These are phyloP conservation scores for Metschnikowia gelsemii DNA, from an alignment of 805 yeast genomes.

Conservation along the genomic window DNA sequence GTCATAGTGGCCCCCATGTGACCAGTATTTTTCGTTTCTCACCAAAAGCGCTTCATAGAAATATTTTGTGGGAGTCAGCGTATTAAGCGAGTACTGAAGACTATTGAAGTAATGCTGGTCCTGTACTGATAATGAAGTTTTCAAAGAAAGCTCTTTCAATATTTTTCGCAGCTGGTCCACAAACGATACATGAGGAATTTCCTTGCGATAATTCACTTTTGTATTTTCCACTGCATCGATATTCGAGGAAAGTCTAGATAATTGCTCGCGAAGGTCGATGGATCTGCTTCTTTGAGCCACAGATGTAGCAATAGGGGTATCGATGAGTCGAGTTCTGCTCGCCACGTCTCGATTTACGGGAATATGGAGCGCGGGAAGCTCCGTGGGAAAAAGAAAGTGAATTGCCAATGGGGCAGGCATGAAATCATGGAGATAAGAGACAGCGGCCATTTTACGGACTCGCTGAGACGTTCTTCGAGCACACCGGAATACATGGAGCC, in stretches of 20 bases:
- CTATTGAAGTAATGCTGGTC: conserved; percentile 18
- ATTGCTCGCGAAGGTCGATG: conserved; percentile 15
- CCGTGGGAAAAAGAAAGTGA: conserved; percentile 28
- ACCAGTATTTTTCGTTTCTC: conserved; percentile 10
- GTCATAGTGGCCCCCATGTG: conserved; percentile 28
- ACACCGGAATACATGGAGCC: conserved; percentile 40
- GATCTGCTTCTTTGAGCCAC: conserved; percentile 3
- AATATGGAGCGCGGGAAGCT: conserved; percentile 2
- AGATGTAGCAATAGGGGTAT: conserved; percentile 7
- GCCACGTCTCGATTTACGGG: conserved; percentile 6
- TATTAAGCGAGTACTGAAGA: conserved; percentile 9
- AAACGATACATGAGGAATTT: conserved; percentile 29
- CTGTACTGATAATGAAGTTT: conserved; percentile 7
- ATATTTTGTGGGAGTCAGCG: conserved; percentile 29
- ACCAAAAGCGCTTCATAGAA: conserved; percentile 41
- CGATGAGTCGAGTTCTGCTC: conserved; percentile 9
- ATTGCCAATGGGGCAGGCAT: conserved; percentile 39
- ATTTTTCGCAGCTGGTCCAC: conserved; percentile 23
- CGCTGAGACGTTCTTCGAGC: conserved; percentile 32
- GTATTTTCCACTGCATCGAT: not conserved
- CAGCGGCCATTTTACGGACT: conserved; percentile 32
- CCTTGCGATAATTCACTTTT: conserved; percentile 26
- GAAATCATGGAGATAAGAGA: conserved; percentile 42
- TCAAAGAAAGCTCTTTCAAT: conserved; percentile 17
- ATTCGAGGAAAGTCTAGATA: conserved; percentile 22